Evolutionary conservation across 208 protist species (phyloP), one percentile per base, ranked within the genome.

Genomic region (Vickermania ingenoplastis): DNA sequence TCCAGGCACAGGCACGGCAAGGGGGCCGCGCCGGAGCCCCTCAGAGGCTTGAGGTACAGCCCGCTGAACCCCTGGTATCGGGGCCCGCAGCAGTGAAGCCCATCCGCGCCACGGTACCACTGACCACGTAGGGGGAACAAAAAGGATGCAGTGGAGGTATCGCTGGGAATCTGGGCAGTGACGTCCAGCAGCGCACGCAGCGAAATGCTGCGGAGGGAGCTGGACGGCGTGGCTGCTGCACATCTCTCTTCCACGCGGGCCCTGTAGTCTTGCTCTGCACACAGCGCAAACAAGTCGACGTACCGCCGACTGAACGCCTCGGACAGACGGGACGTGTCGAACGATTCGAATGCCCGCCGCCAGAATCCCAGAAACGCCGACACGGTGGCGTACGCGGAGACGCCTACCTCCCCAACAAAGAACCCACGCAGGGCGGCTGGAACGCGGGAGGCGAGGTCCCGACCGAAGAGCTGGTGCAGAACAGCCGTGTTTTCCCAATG

Each of bases 51-150:
- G 21, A 75, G 45, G 1, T 61, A 26, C 55, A 76, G 36, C 27
- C 61, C 65, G 48, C n/a, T 31, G 17, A 65, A 17, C 2, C 63
- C 67, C 54, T 70, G 82, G 53, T 79, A 81, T 13, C 67, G 61
- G 17, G 73, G 69, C 27, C 79, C 69, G 31, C 72, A 73, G 48
- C 73, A 82, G 54, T 86, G 79, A 3, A 92, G 51, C 1, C 74
- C 79, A 31, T 81, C 79, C 1, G 64, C 29, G 3, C 63, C 75
- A 24, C 74, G 65, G 4, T 72, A 58, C 79, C 79, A 86, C 4
- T 53, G 53, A 31, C 63, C 48, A 13, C 66, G 31, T 21, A 63
- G 57, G 0, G 78, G 74, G 25, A 85, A 81, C 13, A 81, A 21
- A 0, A 53, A 58, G 36, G 17, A 17, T 11, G 49, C 63, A 0